Evolutionary conservation across 768 basidiomycete genomes (phyloP).

Genomic region (Suillus lakei): DNA sequence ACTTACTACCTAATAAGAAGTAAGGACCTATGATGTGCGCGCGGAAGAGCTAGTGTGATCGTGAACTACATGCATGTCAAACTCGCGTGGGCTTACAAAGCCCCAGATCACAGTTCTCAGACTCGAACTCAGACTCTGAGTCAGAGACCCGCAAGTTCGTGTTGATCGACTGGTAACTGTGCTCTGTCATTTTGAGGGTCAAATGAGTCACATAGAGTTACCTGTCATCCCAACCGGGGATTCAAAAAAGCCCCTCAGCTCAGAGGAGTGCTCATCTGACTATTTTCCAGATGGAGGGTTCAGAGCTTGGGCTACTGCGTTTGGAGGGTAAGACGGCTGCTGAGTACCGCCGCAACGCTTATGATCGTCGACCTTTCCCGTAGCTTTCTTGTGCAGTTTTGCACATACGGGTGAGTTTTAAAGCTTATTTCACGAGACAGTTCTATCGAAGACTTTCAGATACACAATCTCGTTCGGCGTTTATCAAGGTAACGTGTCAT

Average conservation of each 20-base stretch:
- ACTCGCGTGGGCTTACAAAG: no score
- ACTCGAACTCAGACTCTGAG: no score
- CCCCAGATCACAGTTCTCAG: no score
- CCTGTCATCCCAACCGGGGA: neutral
- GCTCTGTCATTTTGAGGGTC: no score
- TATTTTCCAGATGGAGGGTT: conserved; percentile 34
- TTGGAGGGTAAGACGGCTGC: conserved; percentile 31
- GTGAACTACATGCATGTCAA: no score
- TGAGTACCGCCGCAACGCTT: neutral
- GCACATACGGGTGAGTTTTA: conserved; percentile 38
- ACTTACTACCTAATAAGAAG: no score
- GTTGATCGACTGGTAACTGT: no score
- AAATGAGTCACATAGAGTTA: neutral
- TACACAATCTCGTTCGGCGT: conserved; percentile 46
- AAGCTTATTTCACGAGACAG: neutral
- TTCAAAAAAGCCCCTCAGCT: neutral
- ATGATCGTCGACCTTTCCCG: neutral
- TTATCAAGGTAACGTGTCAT: conserved; percentile 42
- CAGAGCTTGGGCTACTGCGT: conserved; percentile 34
- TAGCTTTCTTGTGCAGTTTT: conserved; percentile 45
- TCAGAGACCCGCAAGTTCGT: no score
- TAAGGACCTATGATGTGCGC: no score
- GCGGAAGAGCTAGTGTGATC: no score
- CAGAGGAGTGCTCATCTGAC: neutral
- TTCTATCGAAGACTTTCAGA: conserved; percentile 19